These are phyloP conservation scores for Friedmanniomyces simplex DNA, from an alignment of 495 filamentous ascomycete species.

Conservation along the genomic window DNA sequence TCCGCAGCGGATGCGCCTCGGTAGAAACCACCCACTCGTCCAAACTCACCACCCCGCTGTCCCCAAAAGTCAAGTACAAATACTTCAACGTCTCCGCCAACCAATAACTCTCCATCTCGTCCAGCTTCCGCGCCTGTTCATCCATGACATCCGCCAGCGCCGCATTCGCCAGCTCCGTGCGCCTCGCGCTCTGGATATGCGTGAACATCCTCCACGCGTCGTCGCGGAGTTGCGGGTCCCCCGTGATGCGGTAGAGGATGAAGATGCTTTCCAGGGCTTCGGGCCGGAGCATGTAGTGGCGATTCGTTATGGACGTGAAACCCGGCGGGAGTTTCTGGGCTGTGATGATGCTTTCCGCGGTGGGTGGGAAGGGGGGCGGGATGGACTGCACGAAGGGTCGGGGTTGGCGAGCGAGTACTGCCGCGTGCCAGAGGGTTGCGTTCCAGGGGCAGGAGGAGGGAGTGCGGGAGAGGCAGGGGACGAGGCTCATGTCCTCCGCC, in stretches of 20 bases:
- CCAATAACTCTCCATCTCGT: slow-evolving; percentile 35
- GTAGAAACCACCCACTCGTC: slow-evolving; percentile 68
- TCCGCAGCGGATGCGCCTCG: slow-evolving; percentile 63
- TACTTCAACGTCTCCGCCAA: slow-evolving; percentile 55
- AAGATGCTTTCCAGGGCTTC: slow-evolving; percentile 49
- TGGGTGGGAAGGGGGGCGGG: no score
- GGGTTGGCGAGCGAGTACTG: slow-evolving; percentile 41
- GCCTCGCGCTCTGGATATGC: slow-evolving; percentile 36
- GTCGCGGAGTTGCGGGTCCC: slow-evolving; percentile 51
- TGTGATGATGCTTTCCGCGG: not conserved
- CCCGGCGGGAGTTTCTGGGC: slow-evolving; percentile 21
- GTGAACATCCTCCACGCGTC: slow-evolving; percentile 69
- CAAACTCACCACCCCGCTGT: slow-evolving; percentile 55
- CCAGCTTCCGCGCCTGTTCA: not conserved
- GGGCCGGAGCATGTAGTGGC: slow-evolving; percentile 52
- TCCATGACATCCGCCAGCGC: slow-evolving; percentile 27
- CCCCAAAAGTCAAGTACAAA: slow-evolving; percentile 79
- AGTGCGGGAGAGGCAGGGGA: no score
- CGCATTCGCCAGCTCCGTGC: slow-evolving; percentile 27
- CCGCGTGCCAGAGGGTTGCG: slow-evolving; percentile 40
- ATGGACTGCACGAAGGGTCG: not conserved
- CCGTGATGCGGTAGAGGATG: slow-evolving; percentile 64
- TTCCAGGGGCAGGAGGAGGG: no score
- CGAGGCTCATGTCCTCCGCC: no score
- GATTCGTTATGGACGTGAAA: slow-evolving; percentile 5